Conservation (phyloP, 257 asterid species). For the Solanum peruvianum region DNA sequence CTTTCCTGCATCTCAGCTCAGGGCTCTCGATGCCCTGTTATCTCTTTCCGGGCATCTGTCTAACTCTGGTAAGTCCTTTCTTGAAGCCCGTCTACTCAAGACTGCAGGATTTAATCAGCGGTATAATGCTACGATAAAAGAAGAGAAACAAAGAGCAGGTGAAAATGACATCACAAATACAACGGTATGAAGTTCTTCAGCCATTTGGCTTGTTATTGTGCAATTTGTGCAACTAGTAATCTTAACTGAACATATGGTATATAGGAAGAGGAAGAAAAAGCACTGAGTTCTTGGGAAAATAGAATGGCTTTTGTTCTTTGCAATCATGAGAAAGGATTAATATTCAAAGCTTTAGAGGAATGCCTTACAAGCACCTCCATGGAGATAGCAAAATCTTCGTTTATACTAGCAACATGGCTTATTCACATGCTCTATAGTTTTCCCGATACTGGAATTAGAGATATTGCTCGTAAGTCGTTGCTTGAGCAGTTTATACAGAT, state of each 20-base stretch:
- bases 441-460: conserved; percentile 61
- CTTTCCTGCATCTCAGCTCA: conserved; percentile 55
- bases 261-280: conserved; percentile 67
- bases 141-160: conserved; percentile 15
- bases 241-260: background rate
- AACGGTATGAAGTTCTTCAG: conserved; percentile 18
- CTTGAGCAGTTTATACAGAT: conserved; percentile 58
- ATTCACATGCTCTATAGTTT: conserved; percentile 55
- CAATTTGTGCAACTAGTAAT: background rate
- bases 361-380: conserved; percentile 55
- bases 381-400: conserved; percentile 61
- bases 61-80: conserved; percentile 32
- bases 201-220: background rate
- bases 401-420: conserved; percentile 64
- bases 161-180: conserved; percentile 25
- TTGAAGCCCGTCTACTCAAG: conserved; percentile 59
- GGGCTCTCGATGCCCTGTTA: conserved; percentile 45
- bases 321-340: conserved; percentile 60
- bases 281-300: conserved; percentile 53
- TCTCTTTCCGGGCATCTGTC: conserved; percentile 48
- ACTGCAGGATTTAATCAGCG: conserved; percentile 52
- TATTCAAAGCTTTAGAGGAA: conserved; percentile 61
- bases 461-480: conserved; percentile 51
- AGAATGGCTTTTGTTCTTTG: conserved; percentile 57
- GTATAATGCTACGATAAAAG: conserved; percentile 22